Base-by-base conservation (phyloP, 805 yeast genomes). In the Jamesozyma jinghongensis region DNA sequence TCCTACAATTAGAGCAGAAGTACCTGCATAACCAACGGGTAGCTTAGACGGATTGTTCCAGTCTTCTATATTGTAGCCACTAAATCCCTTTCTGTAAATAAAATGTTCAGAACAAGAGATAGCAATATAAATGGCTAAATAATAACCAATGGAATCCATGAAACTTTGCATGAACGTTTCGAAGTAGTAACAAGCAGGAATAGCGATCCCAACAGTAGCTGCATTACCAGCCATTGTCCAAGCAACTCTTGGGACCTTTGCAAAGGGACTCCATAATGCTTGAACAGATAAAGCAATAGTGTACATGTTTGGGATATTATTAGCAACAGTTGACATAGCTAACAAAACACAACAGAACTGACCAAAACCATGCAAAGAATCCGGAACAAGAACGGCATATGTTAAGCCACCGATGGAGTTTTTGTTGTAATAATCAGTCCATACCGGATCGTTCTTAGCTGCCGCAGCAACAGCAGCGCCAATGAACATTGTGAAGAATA, bases 301-400 rank as follows among this genome's bases (percentile, higher is more conserved):
- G 72, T 87, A 87, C 81, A 85, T 79, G 69, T 86, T 87, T 62
- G 95, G 95, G 62, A 86, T 75, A 68, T 85, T 87, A 72, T 85
- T 85, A 50, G 95, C 81, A 44, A 87, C 81, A 25, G 95, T 85
- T 28, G 95, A 84, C 51, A 88, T 67, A 16, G 94, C 85, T 48
- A 88, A 68, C 18, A 87, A 32, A 28, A 88, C 95, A 65, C 87
- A 75, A 63, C 87, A 79, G 71, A 88, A 86, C 62, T 84, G 79
- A 47, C 95, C 95, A 52, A 87, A 85, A 10, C 86, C 87, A 62
- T 83, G 86, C 44, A 85, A 71, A 3, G 94, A 81, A 59, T 86
- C 73, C 49, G 76, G 72, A 40, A 84, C 90, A 47, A 87, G 68
- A 51, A 87, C 73, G 38, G 81, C 81, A 61, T 77, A 86, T 33